phyloP scores from a whole-genome alignment of 2,329 filamentous ascomycete genomes.

The Exophiala alcalophila region DNA sequence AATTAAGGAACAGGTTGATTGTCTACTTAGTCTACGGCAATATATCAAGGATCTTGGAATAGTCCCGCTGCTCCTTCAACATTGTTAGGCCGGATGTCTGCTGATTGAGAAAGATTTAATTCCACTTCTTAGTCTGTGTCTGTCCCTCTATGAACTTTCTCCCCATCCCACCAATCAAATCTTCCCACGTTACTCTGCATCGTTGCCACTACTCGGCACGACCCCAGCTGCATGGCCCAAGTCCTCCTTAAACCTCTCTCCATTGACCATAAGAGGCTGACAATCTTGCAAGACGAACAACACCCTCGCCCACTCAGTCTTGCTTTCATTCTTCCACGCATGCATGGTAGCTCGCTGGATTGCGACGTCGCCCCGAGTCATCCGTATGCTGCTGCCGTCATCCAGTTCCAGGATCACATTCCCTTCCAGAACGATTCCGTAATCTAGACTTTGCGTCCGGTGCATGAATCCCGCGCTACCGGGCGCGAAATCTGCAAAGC shows the following conservation, averaged over 20 bases:
- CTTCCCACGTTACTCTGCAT: constrained; percentile 3
- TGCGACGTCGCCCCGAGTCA: constrained; percentile 53
- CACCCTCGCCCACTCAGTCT: constrained; percentile 20
- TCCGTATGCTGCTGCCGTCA: constrained; percentile 45
- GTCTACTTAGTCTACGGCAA: too few species aligned
- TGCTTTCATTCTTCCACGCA: constrained; percentile 40
- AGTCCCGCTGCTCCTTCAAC: too few species aligned
- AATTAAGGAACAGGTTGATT: too few species aligned
- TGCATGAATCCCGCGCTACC: constrained; percentile 47
- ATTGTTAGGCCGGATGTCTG: too few species aligned
- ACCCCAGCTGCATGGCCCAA: constrained; percentile 4
- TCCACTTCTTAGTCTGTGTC: too few species aligned
- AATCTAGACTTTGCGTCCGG: constrained; percentile 54
- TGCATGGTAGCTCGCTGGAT: constrained; percentile 50
- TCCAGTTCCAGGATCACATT: constrained; percentile 52
- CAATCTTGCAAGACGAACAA: constrained; percentile 23
- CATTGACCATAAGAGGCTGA: constrained; percentile 11
- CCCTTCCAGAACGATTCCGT: constrained; percentile 54
- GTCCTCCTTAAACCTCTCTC: constrained; percentile 20
- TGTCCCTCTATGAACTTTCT: too few species aligned
- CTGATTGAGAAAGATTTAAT: too few species aligned
- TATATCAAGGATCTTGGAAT: too few species aligned
- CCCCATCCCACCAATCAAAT: too few species aligned
- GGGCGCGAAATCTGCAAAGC: constrained; percentile 47
- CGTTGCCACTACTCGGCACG: constrained; percentile 10